Evolutionary conservation across 495 filamentous ascomycete species (phyloP), one percentile per base, ranked within the genome.

Genomic region (Aspergillus olivimuriae): DNA sequence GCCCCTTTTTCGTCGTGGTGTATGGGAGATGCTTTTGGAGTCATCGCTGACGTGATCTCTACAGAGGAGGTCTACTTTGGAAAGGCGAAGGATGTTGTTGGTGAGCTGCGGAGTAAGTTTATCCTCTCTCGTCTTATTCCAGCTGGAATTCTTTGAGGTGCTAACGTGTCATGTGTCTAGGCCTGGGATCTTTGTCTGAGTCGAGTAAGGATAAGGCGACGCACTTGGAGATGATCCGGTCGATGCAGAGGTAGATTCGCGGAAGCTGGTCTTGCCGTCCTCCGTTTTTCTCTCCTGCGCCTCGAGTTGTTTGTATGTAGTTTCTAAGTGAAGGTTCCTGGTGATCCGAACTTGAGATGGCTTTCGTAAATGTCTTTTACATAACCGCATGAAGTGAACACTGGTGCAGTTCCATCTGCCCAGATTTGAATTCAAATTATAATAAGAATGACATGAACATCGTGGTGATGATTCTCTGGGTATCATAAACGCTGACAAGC

Each of bases 31-130:
- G 21, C n/a, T 15, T 31, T 4, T 39, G 47, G 16, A n/a, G 20
- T 16, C 42, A 43, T 46, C 60, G 43, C 57, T 43, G 18, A 15
- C 2, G 17, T 19, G 33, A 17, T 39, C 15, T 22, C 32, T 51
- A 44, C 43, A 80, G 78, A 97, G 74, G 92, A 99, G 70, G 92
- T 99, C 38, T 99, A 99, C 68, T 99, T 99, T 64, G 92, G 92
- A 48, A 99, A 99, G 73, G 92, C 92, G 9, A 96, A 91, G 75
- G 92, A 99, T 65, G 89, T 99, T 3, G 91, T 99, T n/a, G 92
- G 91, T 23, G 90, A 97, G 61, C 73, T 99, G 58, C 76, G 92
- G 57, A 97, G 92, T 85, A 73, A 63, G 78, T 52, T n/a, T 7
- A 34, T 6, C 19, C 44, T 16, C 16, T 39, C 2, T 19, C 46